These are phyloP conservation scores for Amphicarpaea edgeworthii DNA, from an alignment of 306 rosid species.

Conservation along the genomic window DNA sequence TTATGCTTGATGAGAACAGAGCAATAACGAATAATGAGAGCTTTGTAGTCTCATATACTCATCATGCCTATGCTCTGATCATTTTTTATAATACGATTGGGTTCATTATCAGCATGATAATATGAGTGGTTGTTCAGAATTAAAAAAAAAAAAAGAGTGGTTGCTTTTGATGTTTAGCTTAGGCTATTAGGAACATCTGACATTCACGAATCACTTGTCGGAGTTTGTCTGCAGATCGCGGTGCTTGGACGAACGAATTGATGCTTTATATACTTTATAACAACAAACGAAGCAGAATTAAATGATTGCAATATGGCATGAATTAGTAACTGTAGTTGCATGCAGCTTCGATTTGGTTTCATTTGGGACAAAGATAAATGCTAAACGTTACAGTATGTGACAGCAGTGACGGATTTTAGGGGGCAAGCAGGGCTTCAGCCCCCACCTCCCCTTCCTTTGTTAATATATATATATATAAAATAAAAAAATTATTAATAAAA, in stretches of 20 bases:
- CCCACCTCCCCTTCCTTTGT: no score
- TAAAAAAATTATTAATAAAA: no score
- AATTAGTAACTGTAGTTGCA: neutral
- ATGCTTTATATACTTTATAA: constrained; percentile 37
- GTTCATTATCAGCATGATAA: neutral
- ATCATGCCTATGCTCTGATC: no score
- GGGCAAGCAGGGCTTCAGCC: no score
- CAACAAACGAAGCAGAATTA: constrained; percentile 1
- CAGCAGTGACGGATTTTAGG: no score
- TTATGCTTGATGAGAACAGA: no score
- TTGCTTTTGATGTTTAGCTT: constrained; percentile 6
- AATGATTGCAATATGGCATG: constrained; percentile 27
- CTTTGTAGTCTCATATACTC: no score
- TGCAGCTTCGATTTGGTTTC: neutral
- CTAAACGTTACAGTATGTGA: no score
- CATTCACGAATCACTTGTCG: constrained; percentile 14
- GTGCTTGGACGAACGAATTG: constrained; percentile 7
- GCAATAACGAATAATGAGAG: no score
- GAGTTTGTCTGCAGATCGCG: constrained; percentile 27
- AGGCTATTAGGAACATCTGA: constrained; percentile 36
- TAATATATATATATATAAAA: no score
- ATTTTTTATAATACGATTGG: neutral
- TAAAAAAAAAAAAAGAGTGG: no score
- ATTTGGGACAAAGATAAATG: neutral
- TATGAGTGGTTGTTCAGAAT: neutral